These are phyloP conservation scores for Colletotrichum tamarilloi DNA, from an alignment of 2,329 filamentous ascomycete genomes.

Conservation along the genomic window DNA sequence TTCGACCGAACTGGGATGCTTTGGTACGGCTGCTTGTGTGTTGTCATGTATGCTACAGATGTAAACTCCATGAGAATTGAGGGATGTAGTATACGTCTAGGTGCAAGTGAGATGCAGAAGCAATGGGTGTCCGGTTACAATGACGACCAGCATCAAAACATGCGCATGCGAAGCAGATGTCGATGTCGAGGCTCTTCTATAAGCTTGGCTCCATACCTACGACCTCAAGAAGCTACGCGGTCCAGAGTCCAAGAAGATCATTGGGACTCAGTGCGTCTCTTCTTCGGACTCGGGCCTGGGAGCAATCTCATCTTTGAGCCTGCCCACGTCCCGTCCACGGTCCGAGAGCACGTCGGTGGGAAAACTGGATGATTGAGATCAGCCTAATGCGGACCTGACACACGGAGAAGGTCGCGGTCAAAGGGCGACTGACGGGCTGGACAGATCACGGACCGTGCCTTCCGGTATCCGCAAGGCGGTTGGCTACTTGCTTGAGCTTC, in stretches of 20 bases:
- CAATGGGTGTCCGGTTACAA: neutral
- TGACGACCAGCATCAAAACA: neutral
- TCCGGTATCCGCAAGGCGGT: neutral
- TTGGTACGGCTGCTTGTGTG: neutral
- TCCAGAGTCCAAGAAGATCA: neutral
- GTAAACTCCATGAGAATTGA: neutral
- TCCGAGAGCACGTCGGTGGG: neutral
- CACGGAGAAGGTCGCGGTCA: neutral
- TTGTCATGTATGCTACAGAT: neutral
- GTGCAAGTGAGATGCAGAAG: neutral
- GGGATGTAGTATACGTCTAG: neutral
- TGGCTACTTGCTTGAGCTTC: neutral
- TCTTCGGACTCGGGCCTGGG: neutral
- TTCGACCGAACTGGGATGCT: neutral
- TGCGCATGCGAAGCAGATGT: neutral
- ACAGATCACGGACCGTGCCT: conserved; percentile 6
- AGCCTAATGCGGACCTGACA: neutral
- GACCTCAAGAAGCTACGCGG: neutral
- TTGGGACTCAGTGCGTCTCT: neutral
- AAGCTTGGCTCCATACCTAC: neutral
- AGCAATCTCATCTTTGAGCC: neutral
- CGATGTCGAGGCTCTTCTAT: neutral
- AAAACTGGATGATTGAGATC: neutral
- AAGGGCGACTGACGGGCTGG: neutral
- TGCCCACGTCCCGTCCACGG: neutral